Base-by-base conservation (phyloP, 2,329 filamentous ascomycete species). In the Botryosphaeria agaves region DNA sequence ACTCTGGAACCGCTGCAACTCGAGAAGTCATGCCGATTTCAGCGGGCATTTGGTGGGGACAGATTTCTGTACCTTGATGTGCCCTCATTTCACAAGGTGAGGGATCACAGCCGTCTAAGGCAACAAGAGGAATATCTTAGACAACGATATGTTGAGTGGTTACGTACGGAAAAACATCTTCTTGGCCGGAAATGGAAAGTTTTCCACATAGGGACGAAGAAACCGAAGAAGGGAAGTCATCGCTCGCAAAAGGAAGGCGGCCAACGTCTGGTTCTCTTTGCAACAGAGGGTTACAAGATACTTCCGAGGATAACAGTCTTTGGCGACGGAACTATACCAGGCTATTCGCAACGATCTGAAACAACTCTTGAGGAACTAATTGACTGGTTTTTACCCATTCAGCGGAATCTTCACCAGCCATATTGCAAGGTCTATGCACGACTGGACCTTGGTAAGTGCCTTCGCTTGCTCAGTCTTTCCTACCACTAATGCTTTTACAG, bases 401-500 rank as follows among this genome's bases (percentile, higher is more conserved):
- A 27, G 0, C 14, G 31, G 3, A 63, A 62, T 32, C 5, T 26
- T 1, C 2, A 48, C 0, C 52, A 57, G 35, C 32, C 36, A 2
- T 54, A 53, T 11, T 52, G 49, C 35, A 64, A 64, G 34, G 47
- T 47, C 0, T 60, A 46, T 34, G 48, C 57, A 8, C 47, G 61
- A 4, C 33, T 62, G 1, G 55, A 58, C 18, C 44, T 64, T 3
- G 50, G 34, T 39, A 32, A n/a, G 30, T 18, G 24, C 8, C 6
- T 18, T 9, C 21, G 5, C 28, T 20, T 14, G 3, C 14, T 20
- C 5, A 9, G 26, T 14, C n/a, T 15, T 14, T 11, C 14, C 15
- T 15, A 16, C 11, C 15, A 26, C 14, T 28, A n/a, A 32, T 14
- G 7, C 11, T 20, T 7, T 14, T 16, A 6, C 14, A 37, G 37